Percentiles rank a stretch among this genome's conserved stretches.
Conservation (phyloP, 192 early-diverging fungal genomes). For the Pilobolus umbonatus region DNA sequence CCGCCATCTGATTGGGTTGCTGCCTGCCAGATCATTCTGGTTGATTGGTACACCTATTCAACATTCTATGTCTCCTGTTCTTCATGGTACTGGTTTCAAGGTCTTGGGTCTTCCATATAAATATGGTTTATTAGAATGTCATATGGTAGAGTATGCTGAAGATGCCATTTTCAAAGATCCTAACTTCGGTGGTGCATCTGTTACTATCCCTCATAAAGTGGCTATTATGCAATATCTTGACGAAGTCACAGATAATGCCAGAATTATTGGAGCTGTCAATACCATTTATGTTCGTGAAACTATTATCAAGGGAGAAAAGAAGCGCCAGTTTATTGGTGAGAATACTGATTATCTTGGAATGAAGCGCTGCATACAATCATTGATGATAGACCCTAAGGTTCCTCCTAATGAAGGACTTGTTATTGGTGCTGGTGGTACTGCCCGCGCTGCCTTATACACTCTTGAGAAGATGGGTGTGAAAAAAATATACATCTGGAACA, state of each 20-base stretch:
- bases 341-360: constrained; percentile 98
- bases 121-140: constrained; percentile 73
- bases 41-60: constrained; percentile 89
- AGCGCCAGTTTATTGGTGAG: constrained; percentile 66
- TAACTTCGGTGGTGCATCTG: constrained; percentile 88
- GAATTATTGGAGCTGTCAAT: constrained; percentile 92
- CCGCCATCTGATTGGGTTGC: constrained; percentile 62
- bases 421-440: constrained; percentile 92
- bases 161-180: constrained; percentile 41
- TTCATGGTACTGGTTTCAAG: constrained; percentile 92
- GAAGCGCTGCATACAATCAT: constrained; percentile 50
- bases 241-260: constrained; percentile 68
- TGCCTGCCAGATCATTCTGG: constrained; percentile 66
- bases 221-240: constrained; percentile 75
- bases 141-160: constrained; percentile 53
- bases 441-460: constrained; percentile 86
- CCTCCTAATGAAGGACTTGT: constrained; percentile 61
- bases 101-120: constrained; percentile 78
- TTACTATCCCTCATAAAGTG: constrained; percentile 95
- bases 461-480: constrained; percentile 63
- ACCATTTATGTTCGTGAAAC: constrained; percentile 57
- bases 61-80: constrained; percentile 83
- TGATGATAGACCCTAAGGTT: constrained; percentile 28
- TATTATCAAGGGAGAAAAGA: constrained; percentile 25
- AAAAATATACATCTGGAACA: constrained; percentile 82